These are phyloP conservation scores for Populus hybrid DNA, from an alignment of 441 rosid species.

Conservation along the genomic window DNA sequence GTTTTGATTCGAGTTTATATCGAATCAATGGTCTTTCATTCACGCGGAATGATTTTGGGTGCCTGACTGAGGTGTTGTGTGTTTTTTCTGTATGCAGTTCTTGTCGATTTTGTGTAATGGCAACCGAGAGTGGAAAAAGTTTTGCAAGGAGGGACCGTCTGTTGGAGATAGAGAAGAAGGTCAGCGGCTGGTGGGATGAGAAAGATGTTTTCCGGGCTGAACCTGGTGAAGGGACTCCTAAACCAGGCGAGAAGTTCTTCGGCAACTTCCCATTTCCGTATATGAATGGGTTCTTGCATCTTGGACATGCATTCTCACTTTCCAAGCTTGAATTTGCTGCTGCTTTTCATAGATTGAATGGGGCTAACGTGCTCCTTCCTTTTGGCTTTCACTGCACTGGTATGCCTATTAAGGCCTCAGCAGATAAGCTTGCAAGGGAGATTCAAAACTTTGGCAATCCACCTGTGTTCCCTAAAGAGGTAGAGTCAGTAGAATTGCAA, in stretches of 20 bases:
- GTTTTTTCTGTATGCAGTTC: constrained; percentile 27
- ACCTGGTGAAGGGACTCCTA: constrained; percentile 44
- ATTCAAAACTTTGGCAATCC: constrained; percentile 73
- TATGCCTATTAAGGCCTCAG: constrained; percentile 96
- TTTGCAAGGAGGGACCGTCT: constrained; percentile 74
- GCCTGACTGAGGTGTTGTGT: neutral
- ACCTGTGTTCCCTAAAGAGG: constrained; percentile 49
- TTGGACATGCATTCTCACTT: constrained; percentile 84
- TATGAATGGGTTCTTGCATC: constrained; percentile 88
- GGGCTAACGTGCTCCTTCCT: constrained; percentile 81
- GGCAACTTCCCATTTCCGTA: constrained; percentile 89
- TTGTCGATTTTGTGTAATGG: constrained; percentile 54
- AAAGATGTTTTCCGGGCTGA: constrained; percentile 69
- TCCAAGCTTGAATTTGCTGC: constrained; percentile 88
- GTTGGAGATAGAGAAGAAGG: constrained; percentile 59
- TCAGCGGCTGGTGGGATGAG: constrained; percentile 65
- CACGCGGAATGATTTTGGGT: neutral
- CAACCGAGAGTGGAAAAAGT: constrained; percentile 59
- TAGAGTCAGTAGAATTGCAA: constrained; percentile 21
- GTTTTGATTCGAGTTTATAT: neutral
- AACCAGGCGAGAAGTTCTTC: constrained; percentile 73
- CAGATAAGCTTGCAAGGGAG: constrained; percentile 86
- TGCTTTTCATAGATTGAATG: constrained; percentile 75
- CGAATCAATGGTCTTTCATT: neutral
- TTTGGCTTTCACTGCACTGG: constrained; percentile 93